Percentiles rank a stretch among this genome's conserved stretches.
Evolutionary conservation across 352 stramenopile species (phyloP).

Genomic region (Stephanocyclus meneghinianus): DNA sequence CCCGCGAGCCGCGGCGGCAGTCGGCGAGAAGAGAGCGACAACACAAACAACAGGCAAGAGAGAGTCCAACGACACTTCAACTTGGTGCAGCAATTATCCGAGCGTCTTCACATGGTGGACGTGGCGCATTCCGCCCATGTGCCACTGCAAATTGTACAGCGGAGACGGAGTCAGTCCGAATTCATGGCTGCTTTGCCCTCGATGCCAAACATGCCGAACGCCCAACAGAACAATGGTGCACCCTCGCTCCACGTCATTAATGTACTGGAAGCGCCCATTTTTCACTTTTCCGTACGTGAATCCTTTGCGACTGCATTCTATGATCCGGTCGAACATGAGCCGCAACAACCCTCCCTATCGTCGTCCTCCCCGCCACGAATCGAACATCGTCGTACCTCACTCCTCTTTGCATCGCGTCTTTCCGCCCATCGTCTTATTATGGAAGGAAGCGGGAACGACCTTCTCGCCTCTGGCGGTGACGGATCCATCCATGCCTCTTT

Average conservation of each 20-base stretch:
- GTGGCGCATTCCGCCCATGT: constrained; percentile 57
- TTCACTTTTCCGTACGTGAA: constrained; percentile 16
- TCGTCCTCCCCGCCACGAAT: not conserved
- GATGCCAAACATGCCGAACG: too few relatives aligned
- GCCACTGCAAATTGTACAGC: constrained; percentile 51
- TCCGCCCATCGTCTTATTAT: constrained; percentile 44
- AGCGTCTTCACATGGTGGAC: constrained; percentile 57
- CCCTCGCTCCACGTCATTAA: not conserved
- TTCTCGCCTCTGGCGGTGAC: constrained; percentile 37
- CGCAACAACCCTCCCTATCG: constrained; percentile 4
- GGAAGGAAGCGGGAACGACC: constrained; percentile 27
- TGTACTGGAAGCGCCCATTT: not conserved
- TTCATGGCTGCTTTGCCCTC: not conserved
- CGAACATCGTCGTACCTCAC: constrained; percentile 34
- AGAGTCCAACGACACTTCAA: not conserved
- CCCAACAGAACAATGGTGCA: not conserved
- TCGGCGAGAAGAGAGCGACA: not conserved
- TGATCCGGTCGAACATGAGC: not conserved
- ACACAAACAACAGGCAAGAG: not conserved
- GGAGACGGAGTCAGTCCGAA: constrained; percentile 21
- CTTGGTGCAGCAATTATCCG: constrained; percentile 37
- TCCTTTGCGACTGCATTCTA: constrained; percentile 6
- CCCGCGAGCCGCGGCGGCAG: not conserved
- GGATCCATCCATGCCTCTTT: not conserved
- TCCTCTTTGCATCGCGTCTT: constrained; percentile 60